These are phyloP conservation scores for Hyaloscypha finlandica DNA, from an alignment of 495 filamentous ascomycete genomes.

Conservation along the genomic window DNA sequence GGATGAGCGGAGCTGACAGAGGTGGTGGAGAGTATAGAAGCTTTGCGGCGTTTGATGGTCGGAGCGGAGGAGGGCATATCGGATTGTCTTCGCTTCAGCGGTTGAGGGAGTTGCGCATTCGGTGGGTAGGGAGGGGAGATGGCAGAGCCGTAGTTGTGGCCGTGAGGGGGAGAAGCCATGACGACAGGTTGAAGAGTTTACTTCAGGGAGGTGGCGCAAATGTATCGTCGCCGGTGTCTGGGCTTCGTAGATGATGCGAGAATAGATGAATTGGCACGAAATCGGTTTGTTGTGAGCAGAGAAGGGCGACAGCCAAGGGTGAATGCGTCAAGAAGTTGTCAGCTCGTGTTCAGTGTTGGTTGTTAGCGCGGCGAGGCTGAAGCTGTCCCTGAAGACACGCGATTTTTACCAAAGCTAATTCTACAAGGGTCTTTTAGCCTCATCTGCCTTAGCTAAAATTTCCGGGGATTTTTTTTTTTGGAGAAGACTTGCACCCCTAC, in stretches of 20 bases:
- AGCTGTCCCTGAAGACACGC: not conserved
- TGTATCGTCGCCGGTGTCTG: too few relatives aligned
- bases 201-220: not conserved
- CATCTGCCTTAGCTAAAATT: not conserved
- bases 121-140: conserved; percentile 56
- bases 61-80: conserved; percentile 45
- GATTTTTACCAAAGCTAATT: not conserved
- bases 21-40: conserved; percentile 53
- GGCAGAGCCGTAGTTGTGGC: conserved; percentile 40
- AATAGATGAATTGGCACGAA: too few relatives aligned
- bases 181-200: conserved; percentile 14
- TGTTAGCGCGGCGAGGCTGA: conserved; percentile 3
- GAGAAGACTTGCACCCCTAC: conserved; percentile 14
- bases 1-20: conserved; percentile 63
- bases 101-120: conserved; percentile 49
- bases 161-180: conserved; percentile 65
- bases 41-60: conserved; percentile 64
- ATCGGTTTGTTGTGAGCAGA: too few relatives aligned
- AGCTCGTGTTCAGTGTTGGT: not conserved
- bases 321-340: too few relatives aligned
- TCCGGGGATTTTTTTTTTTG: conserved; percentile 12
- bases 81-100: conserved; percentile 62
- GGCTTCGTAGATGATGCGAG: not conserved
- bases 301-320: too few relatives aligned
- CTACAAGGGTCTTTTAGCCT: conserved; percentile 7